These are phyloP conservation scores for Sporothrix humicola DNA, from an alignment of 2,329 filamentous ascomycete species.

Conservation along the genomic window DNA sequence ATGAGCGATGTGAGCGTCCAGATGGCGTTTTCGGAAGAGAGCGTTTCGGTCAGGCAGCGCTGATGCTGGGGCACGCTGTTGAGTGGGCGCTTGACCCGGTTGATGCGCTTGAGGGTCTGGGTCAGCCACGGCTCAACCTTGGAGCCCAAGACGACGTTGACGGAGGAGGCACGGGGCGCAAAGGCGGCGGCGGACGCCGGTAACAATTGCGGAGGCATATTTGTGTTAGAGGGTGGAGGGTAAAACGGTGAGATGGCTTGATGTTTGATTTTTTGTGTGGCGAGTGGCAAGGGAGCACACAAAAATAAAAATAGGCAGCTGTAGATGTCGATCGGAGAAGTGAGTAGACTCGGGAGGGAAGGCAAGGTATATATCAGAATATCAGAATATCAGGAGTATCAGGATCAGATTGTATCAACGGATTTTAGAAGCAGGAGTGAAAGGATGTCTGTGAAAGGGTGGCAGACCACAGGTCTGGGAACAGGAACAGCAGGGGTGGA, in stretches of 20 bases:
- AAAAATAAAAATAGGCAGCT: slow-evolving; percentile 42
- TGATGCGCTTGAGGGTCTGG: slow-evolving; percentile 94
- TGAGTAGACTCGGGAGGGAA: not conserved
- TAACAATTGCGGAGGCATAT: slow-evolving; percentile 89
- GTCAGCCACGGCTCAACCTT: slow-evolving; percentile 98
- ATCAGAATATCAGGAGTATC: not conserved
- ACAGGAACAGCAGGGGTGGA: not conserved
- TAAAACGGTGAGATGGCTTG: too few relatives aligned
- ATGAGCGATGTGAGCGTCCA: slow-evolving; percentile 95
- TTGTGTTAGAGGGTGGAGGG: slow-evolving; percentile 2
- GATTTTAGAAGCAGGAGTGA: not conserved
- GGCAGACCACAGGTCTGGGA: slow-evolving; percentile 30
- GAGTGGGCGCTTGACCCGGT: slow-evolving; percentile 92
- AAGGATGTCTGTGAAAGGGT: not conserved
- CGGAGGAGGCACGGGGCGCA: slow-evolving; percentile 84
- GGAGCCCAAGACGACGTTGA: slow-evolving; percentile 90
- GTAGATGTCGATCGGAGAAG: not conserved
- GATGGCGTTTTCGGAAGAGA: slow-evolving; percentile 87
- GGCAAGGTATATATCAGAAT: slow-evolving; percentile 13
- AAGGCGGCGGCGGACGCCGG: slow-evolving; percentile 96
- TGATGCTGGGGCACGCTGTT: slow-evolving; percentile 97
- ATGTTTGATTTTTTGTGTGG: not conserved
- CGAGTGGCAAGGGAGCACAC: slow-evolving; percentile 37
- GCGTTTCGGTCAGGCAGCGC: slow-evolving; percentile 90
- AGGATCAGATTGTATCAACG: not conserved